phyloP scores from a whole-genome alignment of 2,329 filamentous ascomycete species.

The Exophiala sideris region DNA sequence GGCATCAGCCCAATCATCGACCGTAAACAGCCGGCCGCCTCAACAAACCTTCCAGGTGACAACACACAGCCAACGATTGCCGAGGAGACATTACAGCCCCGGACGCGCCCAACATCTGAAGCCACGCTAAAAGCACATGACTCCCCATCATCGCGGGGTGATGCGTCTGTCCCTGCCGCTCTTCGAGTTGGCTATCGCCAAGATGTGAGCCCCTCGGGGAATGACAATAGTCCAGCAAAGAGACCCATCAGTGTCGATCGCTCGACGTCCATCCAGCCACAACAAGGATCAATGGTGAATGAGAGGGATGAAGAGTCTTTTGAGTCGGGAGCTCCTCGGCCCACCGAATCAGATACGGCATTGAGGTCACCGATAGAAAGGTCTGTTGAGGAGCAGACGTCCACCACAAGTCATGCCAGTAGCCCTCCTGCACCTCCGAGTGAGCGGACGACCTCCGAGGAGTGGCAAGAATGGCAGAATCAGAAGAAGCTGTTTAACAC shows the following conservation, averaged over 20 bases:
- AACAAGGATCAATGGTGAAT: slow-evolving; percentile 41
- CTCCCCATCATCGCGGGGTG: neutral
- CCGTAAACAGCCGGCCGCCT: slow-evolving; percentile 47
- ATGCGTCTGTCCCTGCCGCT: slow-evolving; percentile 32
- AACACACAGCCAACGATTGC: slow-evolving; percentile 48
- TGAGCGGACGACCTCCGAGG: slow-evolving; percentile 13
- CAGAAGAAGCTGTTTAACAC: slow-evolving; percentile 14
- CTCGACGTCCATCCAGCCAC: slow-evolving; percentile 38
- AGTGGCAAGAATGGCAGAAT: slow-evolving; percentile 17
- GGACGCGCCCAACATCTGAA: slow-evolving; percentile 30
- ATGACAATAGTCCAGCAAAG: slow-evolving; percentile 60
- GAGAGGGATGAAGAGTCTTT: neutral
- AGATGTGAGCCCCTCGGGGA: slow-evolving; percentile 57
- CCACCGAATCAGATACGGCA: neutral
- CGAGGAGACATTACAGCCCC: slow-evolving; percentile 17
- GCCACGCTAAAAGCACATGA: slow-evolving; percentile 24
- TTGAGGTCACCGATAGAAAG: slow-evolving; percentile 1
- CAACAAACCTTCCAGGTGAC: slow-evolving; percentile 44
- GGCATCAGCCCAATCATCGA: slow-evolving; percentile 65
- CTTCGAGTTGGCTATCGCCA: slow-evolving; percentile 56
- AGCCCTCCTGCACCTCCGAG: neutral
- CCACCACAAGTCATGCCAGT: slow-evolving; percentile 18
- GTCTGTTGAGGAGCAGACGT: slow-evolving; percentile 32
- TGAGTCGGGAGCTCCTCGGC: neutral
- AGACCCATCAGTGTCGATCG: slow-evolving; percentile 52